These are phyloP conservation scores for Paramyrothecium sp. DNA, from an alignment of 2,329 filamentous ascomycete species.

Conservation along the genomic window DNA sequence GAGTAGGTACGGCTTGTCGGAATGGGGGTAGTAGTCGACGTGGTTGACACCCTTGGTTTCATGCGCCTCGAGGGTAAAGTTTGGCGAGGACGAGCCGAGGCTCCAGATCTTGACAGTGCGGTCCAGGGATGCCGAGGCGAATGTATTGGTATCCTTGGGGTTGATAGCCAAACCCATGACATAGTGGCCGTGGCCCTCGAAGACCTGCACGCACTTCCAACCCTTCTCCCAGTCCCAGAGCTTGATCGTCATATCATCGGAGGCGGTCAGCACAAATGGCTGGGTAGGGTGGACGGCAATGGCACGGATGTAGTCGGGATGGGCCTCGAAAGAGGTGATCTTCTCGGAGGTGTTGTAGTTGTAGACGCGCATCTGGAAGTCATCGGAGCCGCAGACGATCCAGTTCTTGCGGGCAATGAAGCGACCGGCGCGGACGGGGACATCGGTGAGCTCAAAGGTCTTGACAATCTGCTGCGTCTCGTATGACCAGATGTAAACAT, in stretches of 20 bases:
- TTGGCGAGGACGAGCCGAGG: constrained; percentile 86
- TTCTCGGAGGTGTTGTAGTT: constrained; percentile 99
- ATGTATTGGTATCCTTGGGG: constrained; percentile 91
- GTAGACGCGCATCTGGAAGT: constrained; percentile 85
- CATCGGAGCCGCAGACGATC: constrained; percentile 95
- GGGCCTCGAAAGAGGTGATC: constrained; percentile 94
- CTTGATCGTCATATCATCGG: constrained; percentile 98
- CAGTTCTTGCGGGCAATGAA: constrained; percentile 99
- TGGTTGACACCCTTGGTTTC: constrained; percentile 98
- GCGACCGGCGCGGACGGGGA: constrained; percentile 92
- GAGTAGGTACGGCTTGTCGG: constrained; percentile 81
- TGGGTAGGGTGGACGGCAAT: constrained; percentile 95
- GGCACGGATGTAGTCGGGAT: constrained; percentile 97
- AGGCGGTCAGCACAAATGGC: constrained; percentile 92
- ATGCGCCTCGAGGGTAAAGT: constrained; percentile 95
- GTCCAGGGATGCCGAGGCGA: constrained; percentile 93
- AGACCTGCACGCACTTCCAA: constrained; percentile 97
- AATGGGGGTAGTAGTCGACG: constrained; percentile 82
- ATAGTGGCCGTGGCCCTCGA: constrained; percentile 94
- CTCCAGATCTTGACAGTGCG: constrained; percentile 98
- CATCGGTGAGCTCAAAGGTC: constrained; percentile 98
- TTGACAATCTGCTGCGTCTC: constrained; percentile 97
- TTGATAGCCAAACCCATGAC: constrained; percentile 98
- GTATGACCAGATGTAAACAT: constrained; percentile 99
- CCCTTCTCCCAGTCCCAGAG: constrained; percentile 98